Evolutionary conservation across 805 yeast genomes (phyloP).

Genomic region (Barnettozyma botsteinii): DNA sequence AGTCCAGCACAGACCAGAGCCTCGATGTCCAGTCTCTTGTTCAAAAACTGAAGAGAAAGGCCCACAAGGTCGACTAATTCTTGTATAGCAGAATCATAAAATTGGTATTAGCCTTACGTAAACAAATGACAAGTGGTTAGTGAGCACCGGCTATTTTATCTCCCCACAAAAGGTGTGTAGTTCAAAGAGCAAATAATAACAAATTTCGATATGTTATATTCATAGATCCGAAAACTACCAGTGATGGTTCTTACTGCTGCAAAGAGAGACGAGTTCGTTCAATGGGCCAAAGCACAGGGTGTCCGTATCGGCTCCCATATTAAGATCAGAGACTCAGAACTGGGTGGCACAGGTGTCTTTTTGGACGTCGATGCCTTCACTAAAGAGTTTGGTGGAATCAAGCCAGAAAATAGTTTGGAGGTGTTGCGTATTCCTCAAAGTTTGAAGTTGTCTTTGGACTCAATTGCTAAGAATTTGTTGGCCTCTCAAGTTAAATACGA

Average conservation of each 20-base stretch:
- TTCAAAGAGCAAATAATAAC: too few relatives aligned
- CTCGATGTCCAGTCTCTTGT: constrained; percentile 9
- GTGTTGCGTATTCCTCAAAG: constrained; percentile 35
- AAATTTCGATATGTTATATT: too few relatives aligned
- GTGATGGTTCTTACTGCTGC: neutral
- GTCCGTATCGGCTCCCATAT: constrained; percentile 9
- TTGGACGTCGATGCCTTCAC: constrained; percentile 9
- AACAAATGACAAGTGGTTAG: too few relatives aligned
- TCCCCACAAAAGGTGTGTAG: too few relatives aligned
- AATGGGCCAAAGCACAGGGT: constrained; percentile 14
- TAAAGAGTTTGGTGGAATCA: constrained; percentile 2
- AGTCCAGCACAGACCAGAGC: neutral
- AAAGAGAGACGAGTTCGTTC: constrained; percentile 10
- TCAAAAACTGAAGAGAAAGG: constrained; percentile 9
- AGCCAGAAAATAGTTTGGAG: constrained; percentile 21
- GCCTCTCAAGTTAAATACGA: constrained; percentile 17
- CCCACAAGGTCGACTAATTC: too few relatives aligned
- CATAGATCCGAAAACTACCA: too few relatives aligned
- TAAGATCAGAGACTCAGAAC: constrained; percentile 20
- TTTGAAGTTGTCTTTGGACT: constrained; percentile 29
- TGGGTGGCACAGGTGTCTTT: constrained; percentile 36
- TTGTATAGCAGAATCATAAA: too few relatives aligned
- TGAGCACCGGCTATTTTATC: too few relatives aligned
- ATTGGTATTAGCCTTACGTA: too few relatives aligned
- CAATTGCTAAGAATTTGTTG: constrained; percentile 20